Percentiles rank a stretch among this genome's conserved stretches.
Evolutionary conservation across 106 monocot genomes (phyloP).

Genomic region (Apostasia shenzhenica): DNA sequence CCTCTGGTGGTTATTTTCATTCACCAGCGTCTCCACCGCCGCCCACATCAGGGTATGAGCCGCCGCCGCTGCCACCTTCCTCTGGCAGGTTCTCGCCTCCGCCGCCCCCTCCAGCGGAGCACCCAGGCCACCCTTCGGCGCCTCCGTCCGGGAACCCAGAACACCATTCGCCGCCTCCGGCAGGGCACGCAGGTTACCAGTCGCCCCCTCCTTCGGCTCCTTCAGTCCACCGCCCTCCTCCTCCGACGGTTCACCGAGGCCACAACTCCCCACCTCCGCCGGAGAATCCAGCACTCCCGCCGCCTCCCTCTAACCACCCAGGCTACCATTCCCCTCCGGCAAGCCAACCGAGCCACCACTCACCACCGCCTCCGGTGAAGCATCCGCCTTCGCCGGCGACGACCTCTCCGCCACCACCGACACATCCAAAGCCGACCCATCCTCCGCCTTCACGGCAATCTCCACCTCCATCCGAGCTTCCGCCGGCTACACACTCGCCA

Average conservation of each 20-base stretch:
- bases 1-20: neutral
- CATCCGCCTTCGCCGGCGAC: neutral
- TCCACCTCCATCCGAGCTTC: slow-evolving; percentile 1
- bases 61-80: neutral
- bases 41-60: too few species aligned
- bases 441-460: neutral
- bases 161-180: neutral
- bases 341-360: neutral
- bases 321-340: neutral
- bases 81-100: neutral
- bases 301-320: neutral
- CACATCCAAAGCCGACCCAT: neutral
- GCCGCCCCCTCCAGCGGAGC: neutral
- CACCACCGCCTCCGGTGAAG: neutral
- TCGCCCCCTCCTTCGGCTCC: neutral
- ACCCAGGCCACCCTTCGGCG: neutral
- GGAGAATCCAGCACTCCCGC: neutral
- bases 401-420: neutral
- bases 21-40: neutral
- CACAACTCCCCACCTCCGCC: too few species aligned
- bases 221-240: neutral
- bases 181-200: neutral
- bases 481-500: neutral
- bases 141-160: neutral
- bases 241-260: too few species aligned